Evolutionary conservation across 1,139 yeast species (phyloP).

Genomic region (Lodderomyces oxycetoniae): DNA sequence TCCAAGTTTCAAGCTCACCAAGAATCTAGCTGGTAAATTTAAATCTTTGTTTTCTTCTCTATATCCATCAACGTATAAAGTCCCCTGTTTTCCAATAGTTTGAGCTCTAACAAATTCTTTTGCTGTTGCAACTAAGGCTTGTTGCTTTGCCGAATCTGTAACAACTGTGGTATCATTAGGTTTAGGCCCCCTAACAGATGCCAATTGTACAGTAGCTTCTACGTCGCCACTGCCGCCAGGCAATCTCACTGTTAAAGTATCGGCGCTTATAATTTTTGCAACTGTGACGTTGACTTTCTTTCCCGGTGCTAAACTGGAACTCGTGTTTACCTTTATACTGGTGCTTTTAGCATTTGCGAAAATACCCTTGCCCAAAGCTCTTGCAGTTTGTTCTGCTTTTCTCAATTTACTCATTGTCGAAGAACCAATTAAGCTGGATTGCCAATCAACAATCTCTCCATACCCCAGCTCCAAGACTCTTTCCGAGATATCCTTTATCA

Average conservation of each 20-base stretch:
- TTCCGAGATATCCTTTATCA: conserved; percentile 58
- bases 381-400: conserved; percentile 66
- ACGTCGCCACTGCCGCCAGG: conserved; percentile 37
- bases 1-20: conserved; percentile 51
- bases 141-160: conserved; percentile 29
- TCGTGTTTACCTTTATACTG: conserved; percentile 12
- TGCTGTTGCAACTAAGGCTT: conserved; percentile 57
- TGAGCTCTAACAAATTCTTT: conserved; percentile 67
- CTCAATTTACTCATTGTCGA: conserved; percentile 57
- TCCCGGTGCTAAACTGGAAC: conserved; percentile 40
- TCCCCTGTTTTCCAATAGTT: conserved; percentile 65
- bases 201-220: conserved; percentile 62
- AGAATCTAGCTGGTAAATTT: conserved; percentile 58
- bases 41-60: conserved; percentile 57
- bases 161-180: conserved; percentile 55
- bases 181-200: conserved; percentile 73
- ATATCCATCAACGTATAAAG: conserved; percentile 57
- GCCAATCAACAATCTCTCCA: conserved; percentile 81
- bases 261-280: conserved; percentile 61
- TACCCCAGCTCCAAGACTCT: conserved; percentile 64
- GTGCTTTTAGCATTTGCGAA: conserved; percentile 41
- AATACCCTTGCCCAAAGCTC: conserved; percentile 54
- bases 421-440: conserved; percentile 67
- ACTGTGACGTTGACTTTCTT: conserved; percentile 48
- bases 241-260: conserved; percentile 54